phyloP scores from a whole-genome alignment of 345 rosid species.

The Syzygium aqueum region DNA sequence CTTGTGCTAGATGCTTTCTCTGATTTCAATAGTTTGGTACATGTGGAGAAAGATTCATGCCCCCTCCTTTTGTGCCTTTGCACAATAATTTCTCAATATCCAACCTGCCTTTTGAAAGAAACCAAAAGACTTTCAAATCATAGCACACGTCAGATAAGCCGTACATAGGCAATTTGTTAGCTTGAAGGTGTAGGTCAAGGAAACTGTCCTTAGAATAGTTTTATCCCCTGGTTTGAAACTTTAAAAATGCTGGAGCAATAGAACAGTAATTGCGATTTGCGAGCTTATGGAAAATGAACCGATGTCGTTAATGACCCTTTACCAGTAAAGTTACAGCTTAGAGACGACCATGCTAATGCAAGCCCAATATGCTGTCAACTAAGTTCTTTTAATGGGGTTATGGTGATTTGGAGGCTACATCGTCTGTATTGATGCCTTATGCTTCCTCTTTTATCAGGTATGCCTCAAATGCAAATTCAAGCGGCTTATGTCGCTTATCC shows the following conservation, averaged over 20 bases:
- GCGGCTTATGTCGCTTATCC: slow-evolving; percentile 72
- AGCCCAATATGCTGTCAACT: background rate
- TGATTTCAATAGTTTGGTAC: background rate
- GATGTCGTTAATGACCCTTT: background rate
- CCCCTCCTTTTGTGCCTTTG: background rate
- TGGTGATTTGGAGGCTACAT: background rate
- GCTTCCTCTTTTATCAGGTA: slow-evolving; percentile 24
- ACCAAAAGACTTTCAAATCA: background rate
- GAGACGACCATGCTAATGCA: background rate
- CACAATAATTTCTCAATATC: background rate
- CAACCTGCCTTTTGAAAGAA: background rate
- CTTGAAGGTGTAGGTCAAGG: background rate
- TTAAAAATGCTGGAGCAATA: background rate
- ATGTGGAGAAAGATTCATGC: background rate
- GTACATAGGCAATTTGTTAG: background rate
- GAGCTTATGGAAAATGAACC: background rate
- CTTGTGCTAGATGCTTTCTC: background rate
- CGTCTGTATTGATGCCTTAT: background rate
- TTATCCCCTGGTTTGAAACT: background rate
- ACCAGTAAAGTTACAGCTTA: background rate
- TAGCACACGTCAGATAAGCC: background rate
- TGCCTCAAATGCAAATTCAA: slow-evolving; percentile 43
- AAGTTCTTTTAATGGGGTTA: background rate
- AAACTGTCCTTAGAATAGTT: background rate
- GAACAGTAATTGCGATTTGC: background rate